Evolutionary conservation across 2,329 filamentous ascomycete species (phyloP), one percentile per base, ranked within the genome.

Genomic region (Exserohilum rostratum): DNA sequence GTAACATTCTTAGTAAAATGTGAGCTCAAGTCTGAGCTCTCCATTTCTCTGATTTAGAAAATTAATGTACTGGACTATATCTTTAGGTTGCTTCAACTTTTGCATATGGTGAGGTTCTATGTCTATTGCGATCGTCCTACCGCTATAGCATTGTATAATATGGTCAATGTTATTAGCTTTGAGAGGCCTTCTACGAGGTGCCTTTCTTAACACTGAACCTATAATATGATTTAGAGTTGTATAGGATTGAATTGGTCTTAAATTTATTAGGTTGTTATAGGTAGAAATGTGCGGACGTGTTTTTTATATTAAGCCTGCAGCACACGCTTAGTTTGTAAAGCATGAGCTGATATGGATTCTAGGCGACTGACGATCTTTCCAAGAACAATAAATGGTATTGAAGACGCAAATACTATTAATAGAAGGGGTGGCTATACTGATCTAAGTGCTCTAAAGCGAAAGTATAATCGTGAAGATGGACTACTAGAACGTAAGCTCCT

Each of bases 1-100:
- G 27, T 53, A 61, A n/a, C 15, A 61, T 44, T 63, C 50, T 50
- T 15, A 12, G 34, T 63, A 63, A 33, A 50, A 63, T 25, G 40
- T 54, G 20, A 55, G 46, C 51, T 63, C 58, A n/a, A 54, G 5
- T 22, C 48, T 50, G 12, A 63, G 55, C 20, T 59, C 45, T 33
- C 55, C 18, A 29, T 61, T 59, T 40, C 38, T 47, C 5, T 35
- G 22, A 43, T 53, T 52, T 2, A 63, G 46, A 6, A 46, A 61
- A 25, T 57, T 15, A n/a, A 63, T 53, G 11, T 57, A 55, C 10
- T 55, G 3, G 11, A 39, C 25, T 7, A 33, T 9, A n/a, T 55
- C 43, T 29, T 13, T n/a, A 12, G 51, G 25, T 30, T 49, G 38
- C 50, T 62, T 62, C 2, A 39, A 57, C n/a, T 58, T 43, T 20